Conservation (phyloP, 2,329 filamentous ascomycete species). For the Teratosphaeria zuluensis region DNA sequence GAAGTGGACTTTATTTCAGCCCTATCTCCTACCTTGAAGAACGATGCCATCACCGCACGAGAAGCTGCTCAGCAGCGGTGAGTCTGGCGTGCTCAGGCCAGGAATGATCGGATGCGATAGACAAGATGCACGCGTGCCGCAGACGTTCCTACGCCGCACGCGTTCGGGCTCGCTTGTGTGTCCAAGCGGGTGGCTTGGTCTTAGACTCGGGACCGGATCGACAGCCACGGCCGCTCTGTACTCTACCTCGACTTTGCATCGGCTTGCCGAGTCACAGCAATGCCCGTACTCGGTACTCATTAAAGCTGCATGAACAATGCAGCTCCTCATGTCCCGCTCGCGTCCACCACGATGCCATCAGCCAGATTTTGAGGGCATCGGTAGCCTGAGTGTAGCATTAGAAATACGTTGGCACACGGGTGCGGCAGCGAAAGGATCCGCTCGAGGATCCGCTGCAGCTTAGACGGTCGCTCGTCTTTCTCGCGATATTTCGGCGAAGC, state of each 20-base stretch:
- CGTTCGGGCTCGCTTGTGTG: background rate
- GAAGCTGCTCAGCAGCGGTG: background rate
- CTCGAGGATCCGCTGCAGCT: background rate
- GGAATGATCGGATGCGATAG: background rate
- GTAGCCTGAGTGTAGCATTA: background rate
- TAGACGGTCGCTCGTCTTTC: background rate
- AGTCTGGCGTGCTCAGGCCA: background rate
- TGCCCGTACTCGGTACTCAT: background rate
- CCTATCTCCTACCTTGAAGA: background rate
- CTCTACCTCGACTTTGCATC: background rate
- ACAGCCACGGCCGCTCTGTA: background rate
- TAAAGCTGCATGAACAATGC: background rate
- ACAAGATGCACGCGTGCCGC: background rate
- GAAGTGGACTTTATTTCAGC: background rate
- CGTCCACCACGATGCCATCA: background rate
- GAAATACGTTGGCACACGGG: background rate
- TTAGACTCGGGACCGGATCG: background rate
- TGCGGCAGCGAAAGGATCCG: background rate
- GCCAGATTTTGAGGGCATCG: background rate
- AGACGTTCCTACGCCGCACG: background rate
- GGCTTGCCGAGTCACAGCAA: background rate
- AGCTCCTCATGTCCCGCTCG: background rate
- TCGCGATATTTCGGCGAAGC: background rate
- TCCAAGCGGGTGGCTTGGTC: background rate
- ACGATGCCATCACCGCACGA: background rate